phyloP scores from a whole-genome alignment of 257 asterid genomes.

The Solanum chiquidenum region DNA sequence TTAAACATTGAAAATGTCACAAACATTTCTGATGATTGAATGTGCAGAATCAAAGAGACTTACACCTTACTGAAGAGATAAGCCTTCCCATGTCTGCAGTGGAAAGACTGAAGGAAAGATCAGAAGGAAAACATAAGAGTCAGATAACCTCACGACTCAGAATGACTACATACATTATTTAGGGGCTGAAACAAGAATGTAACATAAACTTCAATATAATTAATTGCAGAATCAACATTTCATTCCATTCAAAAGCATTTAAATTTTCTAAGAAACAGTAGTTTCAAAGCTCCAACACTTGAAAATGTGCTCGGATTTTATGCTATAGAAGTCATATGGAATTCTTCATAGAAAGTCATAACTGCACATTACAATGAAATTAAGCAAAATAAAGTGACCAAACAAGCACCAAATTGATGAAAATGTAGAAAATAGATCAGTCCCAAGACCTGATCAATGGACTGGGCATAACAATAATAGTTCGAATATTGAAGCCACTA shows the following conservation, averaged over 20 bases:
- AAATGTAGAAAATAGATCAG: background rate
- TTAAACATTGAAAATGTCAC: background rate
- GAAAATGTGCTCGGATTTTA: background rate
- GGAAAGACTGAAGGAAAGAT: conserved; percentile 37
- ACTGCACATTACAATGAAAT: background rate
- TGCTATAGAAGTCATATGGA: background rate
- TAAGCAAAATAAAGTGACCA: background rate
- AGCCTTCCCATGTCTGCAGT: conserved; percentile 62
- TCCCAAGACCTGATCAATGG: background rate
- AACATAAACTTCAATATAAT: background rate
- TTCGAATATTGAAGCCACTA: background rate
- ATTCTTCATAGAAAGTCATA: background rate
- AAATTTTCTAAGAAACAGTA: background rate
- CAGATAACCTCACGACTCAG: background rate
- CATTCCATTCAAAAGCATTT: background rate
- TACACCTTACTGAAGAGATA: conserved; percentile 78
- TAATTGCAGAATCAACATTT: background rate
- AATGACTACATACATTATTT: background rate
- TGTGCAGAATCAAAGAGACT: conserved; percentile 27
- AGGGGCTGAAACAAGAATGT: background rate
- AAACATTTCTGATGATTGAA: conserved; percentile 1
- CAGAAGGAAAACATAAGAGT: conserved; percentile 1
- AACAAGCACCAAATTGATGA: background rate
- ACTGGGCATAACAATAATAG: background rate
- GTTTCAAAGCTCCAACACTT: background rate